A percentile compares a stretch with the other conserved stretches of the same genome.
These are phyloP conservation scores for Bruguiera hainesii DNA, from an alignment of 441 rosid species.

Conservation along the genomic window DNA sequence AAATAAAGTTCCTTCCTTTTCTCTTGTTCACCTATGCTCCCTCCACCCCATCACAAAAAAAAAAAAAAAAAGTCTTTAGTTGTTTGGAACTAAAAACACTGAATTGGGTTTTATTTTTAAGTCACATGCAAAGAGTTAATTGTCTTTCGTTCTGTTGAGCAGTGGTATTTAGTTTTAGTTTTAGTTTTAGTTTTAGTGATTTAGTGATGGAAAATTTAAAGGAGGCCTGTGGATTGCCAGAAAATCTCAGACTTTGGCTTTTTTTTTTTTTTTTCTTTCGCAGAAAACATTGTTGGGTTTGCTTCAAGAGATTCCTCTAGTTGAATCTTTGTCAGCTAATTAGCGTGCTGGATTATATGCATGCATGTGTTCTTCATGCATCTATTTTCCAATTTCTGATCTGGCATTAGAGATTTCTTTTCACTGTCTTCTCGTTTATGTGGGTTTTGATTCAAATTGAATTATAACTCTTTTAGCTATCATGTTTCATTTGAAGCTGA, in stretches of 20 bases:
- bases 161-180: not conserved
- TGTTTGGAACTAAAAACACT: not conserved
- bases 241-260: not conserved
- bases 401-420: not conserved
- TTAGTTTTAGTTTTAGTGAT: not conserved
- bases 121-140: slow-evolving; percentile 18
- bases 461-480: not conserved
- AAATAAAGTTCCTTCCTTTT: not conserved
- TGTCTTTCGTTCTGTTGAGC: slow-evolving; percentile 3
- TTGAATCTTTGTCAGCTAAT: not conserved
- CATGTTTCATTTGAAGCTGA: not conserved
- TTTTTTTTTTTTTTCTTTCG: not conserved
- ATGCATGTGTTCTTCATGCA: slow-evolving; percentile 12
- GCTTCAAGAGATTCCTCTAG: not conserved
- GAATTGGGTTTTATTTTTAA: not conserved
- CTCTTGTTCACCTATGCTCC: not conserved
- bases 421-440: not conserved
- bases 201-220: not conserved
- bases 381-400: not conserved
- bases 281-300: not conserved
- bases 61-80: not conserved
- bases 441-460: not conserved
- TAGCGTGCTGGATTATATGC: not conserved
- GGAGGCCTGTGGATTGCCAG: not conserved
- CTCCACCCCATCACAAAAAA: not conserved